phyloP scores from a whole-genome alignment of 176 grass and related monocot genomes.

The Pontederia crassipes region DNA sequence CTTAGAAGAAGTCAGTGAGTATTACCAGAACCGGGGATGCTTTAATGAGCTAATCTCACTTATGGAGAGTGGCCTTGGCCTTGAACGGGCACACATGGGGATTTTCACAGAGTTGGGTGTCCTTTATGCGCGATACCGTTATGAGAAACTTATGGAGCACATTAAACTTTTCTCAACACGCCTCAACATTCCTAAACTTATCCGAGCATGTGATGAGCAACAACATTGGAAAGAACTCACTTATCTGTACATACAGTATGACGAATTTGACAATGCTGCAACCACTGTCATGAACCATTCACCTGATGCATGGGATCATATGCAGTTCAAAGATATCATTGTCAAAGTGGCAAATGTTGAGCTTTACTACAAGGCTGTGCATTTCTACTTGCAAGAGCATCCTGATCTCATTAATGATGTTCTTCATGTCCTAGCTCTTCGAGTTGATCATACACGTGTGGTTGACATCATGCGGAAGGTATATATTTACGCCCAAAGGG shows the following conservation, averaged over 20 bases:
- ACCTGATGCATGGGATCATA: slow-evolving; percentile 96
- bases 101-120: slow-evolving; percentile 91
- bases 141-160: slow-evolving; percentile 94
- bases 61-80: slow-evolving; percentile 35
- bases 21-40: slow-evolving; percentile 38
- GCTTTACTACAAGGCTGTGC: slow-evolving; percentile 89
- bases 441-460: slow-evolving; percentile 78
- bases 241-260: slow-evolving; percentile 85
- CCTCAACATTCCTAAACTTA: slow-evolving; percentile 90
- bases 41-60: slow-evolving; percentile 40
- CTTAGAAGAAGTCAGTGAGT: slow-evolving; percentile 38
- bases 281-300: slow-evolving; percentile 96
- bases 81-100: slow-evolving; percentile 78
- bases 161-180: slow-evolving; percentile 93
- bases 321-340: slow-evolving; percentile 84
- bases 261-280: slow-evolving; percentile 93
- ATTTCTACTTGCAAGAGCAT: slow-evolving; percentile 96
- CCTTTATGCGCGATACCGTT: slow-evolving; percentile 80
- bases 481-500: no score
- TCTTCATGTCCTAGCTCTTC: slow-evolving; percentile 77
- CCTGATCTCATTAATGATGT: slow-evolving; percentile 96
- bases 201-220: slow-evolving; percentile 83
- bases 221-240: slow-evolving; percentile 96
- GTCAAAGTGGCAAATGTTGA: slow-evolving; percentile 96
- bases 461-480: slow-evolving; percentile 33